phyloP scores from a whole-genome alignment of 768 basidiomycete species.

The Amanita subjunquillea region DNA sequence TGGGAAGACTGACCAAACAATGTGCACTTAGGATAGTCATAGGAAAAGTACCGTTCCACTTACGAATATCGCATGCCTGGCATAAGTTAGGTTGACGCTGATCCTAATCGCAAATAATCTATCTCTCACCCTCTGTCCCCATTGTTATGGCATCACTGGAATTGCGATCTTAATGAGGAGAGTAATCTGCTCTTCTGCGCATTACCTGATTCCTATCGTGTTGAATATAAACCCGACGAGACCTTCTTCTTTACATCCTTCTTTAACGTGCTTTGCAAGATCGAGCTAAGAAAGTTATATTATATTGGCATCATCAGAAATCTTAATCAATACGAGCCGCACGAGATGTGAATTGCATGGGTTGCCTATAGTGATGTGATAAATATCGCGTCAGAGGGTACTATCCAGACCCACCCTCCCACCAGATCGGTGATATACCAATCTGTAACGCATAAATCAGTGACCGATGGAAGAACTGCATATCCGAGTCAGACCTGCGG shows the following conservation, averaged over 20 bases:
- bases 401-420: slow-evolving; percentile 56
- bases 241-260: slow-evolving; percentile 73
- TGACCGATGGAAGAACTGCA: not conserved
- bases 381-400: not conserved
- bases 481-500: slow-evolving; percentile 45
- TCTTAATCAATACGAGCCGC: slow-evolving; percentile 10
- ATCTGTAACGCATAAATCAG: slow-evolving; percentile 35
- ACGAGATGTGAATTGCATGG: slow-evolving; percentile 82
- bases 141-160: slow-evolving; percentile 79
- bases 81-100: not conserved
- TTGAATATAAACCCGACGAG: slow-evolving; percentile 78
- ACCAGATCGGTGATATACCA: slow-evolving; percentile 85
- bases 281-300: slow-evolving; percentile 43
- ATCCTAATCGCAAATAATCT: not conserved
- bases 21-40: slow-evolving; percentile 68
- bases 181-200: not conserved
- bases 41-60: slow-evolving; percentile 45
- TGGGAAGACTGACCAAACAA: slow-evolving; percentile 52
- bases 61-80: slow-evolving; percentile 84
- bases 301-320: not conserved
- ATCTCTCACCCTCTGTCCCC: slow-evolving; percentile 68
- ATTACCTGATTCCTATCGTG: slow-evolving; percentile 74
- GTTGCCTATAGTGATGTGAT: slow-evolving; percentile 40
- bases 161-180: not conserved
- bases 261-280: slow-evolving; percentile 69